Percentiles rank a stretch among this genome's conserved stretches.
These are phyloP conservation scores for Sphagnum magellanicum DNA, from an alignment of 228 moss, liverwort and hornwort species.

Conservation along the genomic window DNA sequence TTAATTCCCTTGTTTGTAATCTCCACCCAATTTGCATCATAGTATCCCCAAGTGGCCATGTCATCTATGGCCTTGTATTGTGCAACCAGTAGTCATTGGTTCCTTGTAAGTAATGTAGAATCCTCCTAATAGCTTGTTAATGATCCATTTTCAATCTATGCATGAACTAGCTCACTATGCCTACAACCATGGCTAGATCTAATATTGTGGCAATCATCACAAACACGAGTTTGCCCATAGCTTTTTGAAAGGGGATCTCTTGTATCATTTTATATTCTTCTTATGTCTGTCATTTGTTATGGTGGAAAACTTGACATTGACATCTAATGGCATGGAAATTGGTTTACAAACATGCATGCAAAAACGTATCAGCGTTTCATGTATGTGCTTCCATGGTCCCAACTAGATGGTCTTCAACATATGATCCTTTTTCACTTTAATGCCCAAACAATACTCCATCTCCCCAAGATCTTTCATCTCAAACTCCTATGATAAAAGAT, in stretches of 20 bases:
- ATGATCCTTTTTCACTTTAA: not conserved
- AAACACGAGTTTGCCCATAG: not conserved
- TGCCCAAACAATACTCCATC: not conserved
- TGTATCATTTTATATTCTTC: not conserved
- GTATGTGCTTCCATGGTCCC: not conserved
- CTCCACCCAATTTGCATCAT: not conserved
- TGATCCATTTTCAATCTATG: not conserved
- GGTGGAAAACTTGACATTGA: not conserved
- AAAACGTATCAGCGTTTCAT: not conserved
- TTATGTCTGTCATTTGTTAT: not conserved
- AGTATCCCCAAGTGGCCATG: not conserved
- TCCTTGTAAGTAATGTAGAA: not conserved
- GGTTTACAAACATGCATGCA: not conserved
- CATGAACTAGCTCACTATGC: not conserved
- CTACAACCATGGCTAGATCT: not conserved
- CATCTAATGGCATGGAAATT: not conserved
- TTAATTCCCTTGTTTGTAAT: not conserved
- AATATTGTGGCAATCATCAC: not conserved
- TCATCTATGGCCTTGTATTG: not conserved
- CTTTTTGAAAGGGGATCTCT: not conserved
- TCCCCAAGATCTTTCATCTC: not conserved
- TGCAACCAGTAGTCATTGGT: not conserved
- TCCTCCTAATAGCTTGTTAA: not conserved
- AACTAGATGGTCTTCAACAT: not conserved
- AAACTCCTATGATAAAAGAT: not conserved